Evolutionary conservation across 805 yeast genomes (phyloP).

Genomic region (Tetrapisispora arboricola): DNA sequence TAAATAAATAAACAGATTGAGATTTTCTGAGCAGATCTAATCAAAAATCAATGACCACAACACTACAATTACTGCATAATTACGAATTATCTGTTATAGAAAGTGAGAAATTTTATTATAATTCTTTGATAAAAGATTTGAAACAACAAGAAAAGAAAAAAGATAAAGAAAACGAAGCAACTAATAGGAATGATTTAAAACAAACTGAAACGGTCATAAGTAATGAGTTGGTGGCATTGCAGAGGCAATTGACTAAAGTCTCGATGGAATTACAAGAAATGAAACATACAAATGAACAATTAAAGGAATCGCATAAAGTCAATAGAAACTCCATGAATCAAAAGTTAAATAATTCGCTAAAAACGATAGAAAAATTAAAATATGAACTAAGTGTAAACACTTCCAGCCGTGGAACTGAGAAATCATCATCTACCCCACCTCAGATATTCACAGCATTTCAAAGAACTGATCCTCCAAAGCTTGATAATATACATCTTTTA

Average conservation of each 20-base stretch:
- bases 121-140: slow-evolving; percentile 3
- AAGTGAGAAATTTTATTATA: slow-evolving; percentile 19
- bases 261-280: slow-evolving; percentile 26
- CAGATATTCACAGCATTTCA: background rate
- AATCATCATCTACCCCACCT: background rate
- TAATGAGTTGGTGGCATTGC: slow-evolving; percentile 28
- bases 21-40: too few relatives aligned
- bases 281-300: slow-evolving; percentile 23
- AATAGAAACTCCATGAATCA: slow-evolving; percentile 23
- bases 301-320: slow-evolving; percentile 26
- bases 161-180: background rate
- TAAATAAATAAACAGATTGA: too few relatives aligned
- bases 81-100: slow-evolving; percentile 24
- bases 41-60: slow-evolving; percentile 18
- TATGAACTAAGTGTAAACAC: slow-evolving; percentile 8
- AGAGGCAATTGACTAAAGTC: slow-evolving; percentile 28
- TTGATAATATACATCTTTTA: slow-evolving; percentile 15
- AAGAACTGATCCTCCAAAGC: slow-evolving; percentile 6
- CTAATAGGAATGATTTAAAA: background rate
- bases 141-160: background rate
- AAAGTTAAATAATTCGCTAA: slow-evolving; percentile 26
- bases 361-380: slow-evolving; percentile 21
- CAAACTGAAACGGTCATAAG: slow-evolving; percentile 7
- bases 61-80: slow-evolving; percentile 17
- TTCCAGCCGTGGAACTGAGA: slow-evolving; percentile 3